Evolutionary conservation across 2,329 filamentous ascomycete genomes (phyloP).

Genomic region (Ilyonectria destructans): DNA sequence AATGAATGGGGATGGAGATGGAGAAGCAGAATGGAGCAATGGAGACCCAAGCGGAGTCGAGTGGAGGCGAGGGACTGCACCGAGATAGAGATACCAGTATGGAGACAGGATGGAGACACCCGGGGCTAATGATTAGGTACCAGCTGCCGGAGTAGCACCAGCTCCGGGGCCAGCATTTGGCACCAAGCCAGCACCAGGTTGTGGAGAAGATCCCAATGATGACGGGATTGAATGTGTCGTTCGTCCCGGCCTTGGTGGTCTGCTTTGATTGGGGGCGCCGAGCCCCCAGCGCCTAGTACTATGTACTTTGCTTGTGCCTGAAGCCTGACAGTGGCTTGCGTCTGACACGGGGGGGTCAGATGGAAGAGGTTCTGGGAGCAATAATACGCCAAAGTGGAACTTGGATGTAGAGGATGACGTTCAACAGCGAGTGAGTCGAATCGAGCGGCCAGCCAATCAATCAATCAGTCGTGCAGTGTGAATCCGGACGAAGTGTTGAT

Average conservation of each 20-base stretch:
- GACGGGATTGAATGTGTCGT: constrained; percentile 36
- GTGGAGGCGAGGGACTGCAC: not conserved
- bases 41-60: constrained; percentile 17
- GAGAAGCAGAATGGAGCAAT: constrained; percentile 11
- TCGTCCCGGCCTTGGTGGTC: constrained; percentile 20
- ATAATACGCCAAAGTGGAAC: not conserved
- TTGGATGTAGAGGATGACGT: not conserved
- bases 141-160: constrained; percentile 6
- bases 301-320: not conserved
- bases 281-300: not conserved
- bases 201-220: constrained; percentile 25
- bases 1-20: constrained; percentile 23
- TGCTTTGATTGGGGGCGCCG: constrained; percentile 8
- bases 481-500: not conserved
- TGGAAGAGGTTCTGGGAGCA: not conserved
- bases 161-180: constrained; percentile 12
- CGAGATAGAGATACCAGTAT: constrained; percentile 28
- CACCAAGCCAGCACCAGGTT: constrained; percentile 13
- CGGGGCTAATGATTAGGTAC: constrained; percentile 19
- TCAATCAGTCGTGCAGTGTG: not conserved
- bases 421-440: too few relatives aligned
- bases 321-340: not conserved
- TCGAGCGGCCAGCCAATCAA: not conserved
- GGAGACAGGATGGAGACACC: constrained; percentile 16
- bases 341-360: not conserved